These are phyloP conservation scores for Plasmodium billcollinsi DNA, from an alignment of 169 alveolate species.

Conservation along the genomic window DNA sequence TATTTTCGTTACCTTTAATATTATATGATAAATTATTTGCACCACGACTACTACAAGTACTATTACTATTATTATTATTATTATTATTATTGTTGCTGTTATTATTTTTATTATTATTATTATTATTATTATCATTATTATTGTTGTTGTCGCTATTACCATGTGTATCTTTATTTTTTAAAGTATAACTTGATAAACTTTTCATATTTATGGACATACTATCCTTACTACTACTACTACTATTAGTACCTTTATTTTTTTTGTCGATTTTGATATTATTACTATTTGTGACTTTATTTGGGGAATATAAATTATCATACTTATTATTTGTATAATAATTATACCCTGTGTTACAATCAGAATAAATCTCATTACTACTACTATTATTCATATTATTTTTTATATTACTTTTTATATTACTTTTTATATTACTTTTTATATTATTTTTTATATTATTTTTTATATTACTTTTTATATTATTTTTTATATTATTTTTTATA, in stretches of 20 bases:
- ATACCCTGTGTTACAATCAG: no score
- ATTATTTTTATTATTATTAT: neutral
- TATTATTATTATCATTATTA: neutral
- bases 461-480: no score
- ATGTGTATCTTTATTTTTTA: no score
- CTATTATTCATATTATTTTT: no score
- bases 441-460: no score
- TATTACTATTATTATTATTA: neutral
- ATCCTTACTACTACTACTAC: neutral
- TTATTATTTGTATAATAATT: neutral
- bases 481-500: no score
- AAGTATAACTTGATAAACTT: no score
- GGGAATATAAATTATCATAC: neutral
- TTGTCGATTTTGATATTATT: neutral
- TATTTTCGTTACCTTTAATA: no score
- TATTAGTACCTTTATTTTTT: neutral
- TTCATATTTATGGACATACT: neutral
- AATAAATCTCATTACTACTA: no score
- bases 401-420: no score
- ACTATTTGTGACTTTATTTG: neutral
- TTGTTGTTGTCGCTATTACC: neutral
- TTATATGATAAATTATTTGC: no score
- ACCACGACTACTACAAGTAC: slow-evolving; percentile 21
- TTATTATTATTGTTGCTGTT: neutral
- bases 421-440: no score